Evolutionary conservation across 352 stramenopile genomes (phyloP), one percentile per base, ranked within the genome.

Genomic region (Globisporangium echinulatum): DNA sequence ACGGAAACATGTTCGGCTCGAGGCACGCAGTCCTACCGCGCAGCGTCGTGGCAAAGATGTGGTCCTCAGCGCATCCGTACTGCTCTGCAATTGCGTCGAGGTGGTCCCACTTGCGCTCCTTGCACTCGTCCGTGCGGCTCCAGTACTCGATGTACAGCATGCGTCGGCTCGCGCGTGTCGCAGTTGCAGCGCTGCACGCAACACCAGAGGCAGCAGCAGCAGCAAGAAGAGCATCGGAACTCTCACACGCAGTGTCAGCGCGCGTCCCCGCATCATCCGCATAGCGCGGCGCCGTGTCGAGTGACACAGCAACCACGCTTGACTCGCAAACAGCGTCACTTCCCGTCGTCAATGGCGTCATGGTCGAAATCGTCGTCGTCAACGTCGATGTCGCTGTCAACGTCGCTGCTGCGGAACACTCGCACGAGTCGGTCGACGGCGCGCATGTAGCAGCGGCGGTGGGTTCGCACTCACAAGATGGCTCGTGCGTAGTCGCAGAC

Each of bases 1-100:
- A 94, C 36, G 85, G 85, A 83, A 94, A 94, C 85, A 94, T 94
- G 55, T 94, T 94, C 44, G 85, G 85, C 63, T 94, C 85, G 67
- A 94, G 71, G 59, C 71, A 89, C 55, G 85, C 80, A 62, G 73
- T 90, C 70, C 80, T 87, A 87, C 78, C 74, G 64, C 87, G 86
- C 61, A 94, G 69, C 58, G 82, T 87, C 33, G 85, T 94, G 19
- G 71, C 71, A 58, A 86, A 92, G 50, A 94, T 94, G 58, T 92
- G 83, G 40, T 93, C 85, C 67, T 94, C 85, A 38, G 82, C 70
- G 15, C 68, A 78, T 1, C 77, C 82, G 58, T 90, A 90, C 25
- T 86, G 78, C n/a, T 91, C 73, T 0, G 72, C 69, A 39, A 94
- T 91, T 48, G 89, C 79, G 62, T 94, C 85, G 10, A 94, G 64